Evolutionary conservation across 1,139 yeast species (phyloP), one percentile per base, ranked within the genome.

Genomic region (Pichia sp.): DNA sequence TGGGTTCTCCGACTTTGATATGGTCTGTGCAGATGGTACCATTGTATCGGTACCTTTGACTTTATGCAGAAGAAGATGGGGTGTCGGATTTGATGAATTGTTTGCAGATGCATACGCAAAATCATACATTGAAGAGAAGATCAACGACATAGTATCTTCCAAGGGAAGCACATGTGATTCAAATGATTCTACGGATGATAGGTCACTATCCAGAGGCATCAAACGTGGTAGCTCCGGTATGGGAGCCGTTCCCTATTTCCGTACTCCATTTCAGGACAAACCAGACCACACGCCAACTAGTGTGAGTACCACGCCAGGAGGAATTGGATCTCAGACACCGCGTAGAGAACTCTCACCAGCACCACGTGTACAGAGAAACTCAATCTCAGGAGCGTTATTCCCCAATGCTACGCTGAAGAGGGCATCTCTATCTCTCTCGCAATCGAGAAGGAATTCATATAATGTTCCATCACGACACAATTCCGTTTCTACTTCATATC

Each of bases 21-120:
- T 82, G 34, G 69, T 82, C 10, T 69, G 84, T 2, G 65, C 72
- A 14, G 82, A 74, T 49, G 88, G 88, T 3, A 79, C 75, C 35
- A 59, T 78, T 23, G 66, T 79, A 12, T 75, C 81, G 0, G 75
- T 78, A 2, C 78, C 87, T 1, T 46, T 75, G 34, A 66, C 65
- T 44, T 62, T 81, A 3, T 64, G 82, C 35, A 63, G 81, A 46
- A 80, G 77, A 48, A 64, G 91, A 51, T 82, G 93, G 93, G 91
- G 91, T 1, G 56, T 72, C 24, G 77, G 72, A 46, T 82, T 82
- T 52, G 77, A 77, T 41, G 67, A 67, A 45, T 46, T 81, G 18
- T 55, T 81, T 31, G 67, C 86, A 0, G 69, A 69, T 45, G 84
- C 80, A 0, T 81, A 80, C 51, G 74, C 80, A 2, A 64, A 69